A percentile compares a stretch with the other conserved stretches of the same genome.
phyloP scores from a whole-genome alignment of 2,329 filamentous ascomycete species.

The Chrysosporium keratinophilum region DNA sequence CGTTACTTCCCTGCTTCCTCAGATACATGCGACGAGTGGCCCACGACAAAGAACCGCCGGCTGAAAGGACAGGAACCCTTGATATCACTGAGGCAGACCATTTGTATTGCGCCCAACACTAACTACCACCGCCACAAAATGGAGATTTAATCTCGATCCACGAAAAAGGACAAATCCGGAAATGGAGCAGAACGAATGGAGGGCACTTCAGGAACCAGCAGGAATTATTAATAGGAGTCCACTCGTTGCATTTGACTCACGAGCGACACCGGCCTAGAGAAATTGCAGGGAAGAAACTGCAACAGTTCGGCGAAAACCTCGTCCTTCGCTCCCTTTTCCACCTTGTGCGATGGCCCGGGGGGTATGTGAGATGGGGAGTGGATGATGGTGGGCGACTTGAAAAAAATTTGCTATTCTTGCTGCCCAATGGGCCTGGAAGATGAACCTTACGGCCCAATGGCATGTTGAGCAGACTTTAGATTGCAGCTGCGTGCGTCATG shows the following conservation, averaged over 20 bases:
- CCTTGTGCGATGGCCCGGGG: neutral
- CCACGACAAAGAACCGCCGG: too few species aligned
- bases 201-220: neutral
- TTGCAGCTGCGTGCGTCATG: slow-evolving; percentile 11
- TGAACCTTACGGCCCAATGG: slow-evolving; percentile 11
- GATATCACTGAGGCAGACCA: too few species aligned
- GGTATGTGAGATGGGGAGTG: neutral
- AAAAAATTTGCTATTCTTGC: slow-evolving; percentile 10
- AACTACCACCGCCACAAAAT: too few species aligned
- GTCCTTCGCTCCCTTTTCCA: neutral
- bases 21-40: too few species aligned
- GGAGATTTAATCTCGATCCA: too few species aligned
- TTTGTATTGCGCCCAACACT: too few species aligned
- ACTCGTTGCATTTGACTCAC: slow-evolving; percentile 1
- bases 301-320: neutral
- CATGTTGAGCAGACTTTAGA: slow-evolving; percentile 1
- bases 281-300: neutral
- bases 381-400: neutral
- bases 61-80: too few species aligned
- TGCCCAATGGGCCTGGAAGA: slow-evolving; percentile 8
- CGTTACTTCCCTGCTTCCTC: too few species aligned
- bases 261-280: neutral
- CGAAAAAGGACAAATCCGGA: too few species aligned
- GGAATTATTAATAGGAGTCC: neutral
- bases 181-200: too few species aligned